A percentile compares a stretch with the other conserved stretches of the same genome.
These are phyloP conservation scores for Quercus dentata DNA, from an alignment of 306 rosid genomes.

Conservation along the genomic window DNA sequence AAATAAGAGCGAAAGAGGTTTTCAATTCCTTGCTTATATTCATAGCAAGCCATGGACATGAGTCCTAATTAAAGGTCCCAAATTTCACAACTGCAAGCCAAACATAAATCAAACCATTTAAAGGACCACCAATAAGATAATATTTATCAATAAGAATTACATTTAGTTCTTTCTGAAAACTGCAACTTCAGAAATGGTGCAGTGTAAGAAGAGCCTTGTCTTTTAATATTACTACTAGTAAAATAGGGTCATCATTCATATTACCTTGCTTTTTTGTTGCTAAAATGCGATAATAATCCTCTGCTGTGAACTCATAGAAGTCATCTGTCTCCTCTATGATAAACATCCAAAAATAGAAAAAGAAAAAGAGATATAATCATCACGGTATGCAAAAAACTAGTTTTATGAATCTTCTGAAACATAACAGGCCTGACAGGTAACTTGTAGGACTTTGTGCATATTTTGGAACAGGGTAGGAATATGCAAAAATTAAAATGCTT, in stretches of 20 bases:
- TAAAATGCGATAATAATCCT: conserved; percentile 64
- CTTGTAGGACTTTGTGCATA: neutral
- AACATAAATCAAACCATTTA: neutral
- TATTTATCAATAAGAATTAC: neutral
- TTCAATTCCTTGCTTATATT: neutral
- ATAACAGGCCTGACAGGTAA: neutral
- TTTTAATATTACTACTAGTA: neutral
- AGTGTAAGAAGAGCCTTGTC: neutral
- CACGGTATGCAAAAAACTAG: neutral
- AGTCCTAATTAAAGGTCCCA: neutral
- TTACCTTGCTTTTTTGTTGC: conserved; percentile 73
- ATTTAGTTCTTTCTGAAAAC: neutral
- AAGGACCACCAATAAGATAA: neutral
- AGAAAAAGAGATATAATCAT: conserved; percentile 5
- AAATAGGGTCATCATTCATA: neutral
- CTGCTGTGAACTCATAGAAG: conserved; percentile 74
- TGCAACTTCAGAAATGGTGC: neutral
- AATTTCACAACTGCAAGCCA: neutral
- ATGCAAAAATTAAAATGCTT: neutral
- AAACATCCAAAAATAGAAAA: neutral
- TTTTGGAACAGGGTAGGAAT: neutral
- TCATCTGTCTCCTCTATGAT: conserved; percentile 61
- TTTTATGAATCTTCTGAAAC: neutral
- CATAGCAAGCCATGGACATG: neutral
- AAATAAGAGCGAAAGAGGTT: neutral